Percentiles rank a stretch among this genome's conserved stretches.
Conservation (phyloP, 139 green algal genomes). For the Tetraselmis chui region DNA sequence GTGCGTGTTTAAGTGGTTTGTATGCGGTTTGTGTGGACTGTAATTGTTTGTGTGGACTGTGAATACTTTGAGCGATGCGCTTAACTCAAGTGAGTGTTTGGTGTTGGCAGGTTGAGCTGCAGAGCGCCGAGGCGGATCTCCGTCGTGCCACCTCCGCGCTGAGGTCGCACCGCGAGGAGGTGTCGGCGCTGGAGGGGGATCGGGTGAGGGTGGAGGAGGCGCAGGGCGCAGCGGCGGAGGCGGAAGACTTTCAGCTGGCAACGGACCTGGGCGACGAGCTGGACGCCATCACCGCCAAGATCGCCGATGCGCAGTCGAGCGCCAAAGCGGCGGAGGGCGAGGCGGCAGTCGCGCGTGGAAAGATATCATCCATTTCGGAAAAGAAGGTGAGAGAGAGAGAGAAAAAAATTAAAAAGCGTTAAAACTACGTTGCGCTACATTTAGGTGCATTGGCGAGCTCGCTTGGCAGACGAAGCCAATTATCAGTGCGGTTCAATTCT, state of each 20-base stretch:
- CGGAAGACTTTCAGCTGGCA: conserved; percentile 43
- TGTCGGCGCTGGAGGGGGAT: neutral
- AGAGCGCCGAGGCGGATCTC: neutral
- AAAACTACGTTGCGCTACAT: no score
- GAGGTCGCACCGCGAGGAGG: neutral
- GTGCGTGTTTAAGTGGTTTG: neutral
- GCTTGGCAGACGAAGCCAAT: no score
- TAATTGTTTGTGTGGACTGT: no score
- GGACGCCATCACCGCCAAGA: conserved; percentile 1
- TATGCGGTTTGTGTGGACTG: neutral
- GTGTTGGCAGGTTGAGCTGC: neutral
- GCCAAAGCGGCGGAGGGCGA: conserved; percentile 4
- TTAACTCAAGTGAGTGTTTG: no score
- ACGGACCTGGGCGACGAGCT: conserved; percentile 35
- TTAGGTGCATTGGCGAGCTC: no score
- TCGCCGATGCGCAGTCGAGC: neutral
- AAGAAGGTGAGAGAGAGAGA: no score
- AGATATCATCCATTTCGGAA: conserved; percentile 12
- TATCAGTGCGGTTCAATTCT: no score
- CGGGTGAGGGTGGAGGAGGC: conserved; percentile 2
- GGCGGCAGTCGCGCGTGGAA: neutral
- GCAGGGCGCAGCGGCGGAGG: conserved; percentile 34
- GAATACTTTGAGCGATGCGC: no score
- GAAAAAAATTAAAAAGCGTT: no score
- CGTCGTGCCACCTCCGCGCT: neutral